Evolutionary conservation across 345 rosid species (phyloP).

Genomic region (Acer saccharum): DNA sequence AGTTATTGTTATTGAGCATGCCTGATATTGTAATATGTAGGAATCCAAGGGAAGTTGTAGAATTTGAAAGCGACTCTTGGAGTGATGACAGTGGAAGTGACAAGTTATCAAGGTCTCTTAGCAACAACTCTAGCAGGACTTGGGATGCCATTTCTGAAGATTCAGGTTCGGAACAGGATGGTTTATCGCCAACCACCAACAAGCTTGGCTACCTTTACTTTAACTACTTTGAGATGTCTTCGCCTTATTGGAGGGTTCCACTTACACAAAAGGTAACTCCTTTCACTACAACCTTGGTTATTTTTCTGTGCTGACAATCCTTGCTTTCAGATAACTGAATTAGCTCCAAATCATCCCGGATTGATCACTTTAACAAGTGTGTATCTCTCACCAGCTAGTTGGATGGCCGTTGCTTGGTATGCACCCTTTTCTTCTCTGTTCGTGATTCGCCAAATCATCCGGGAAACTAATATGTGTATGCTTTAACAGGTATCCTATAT

Average conservation of each 20-base stretch:
- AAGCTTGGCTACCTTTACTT: slow-evolving; percentile 58
- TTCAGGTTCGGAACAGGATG: slow-evolving; percentile 49
- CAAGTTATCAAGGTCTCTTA: slow-evolving; percentile 57
- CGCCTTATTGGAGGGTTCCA: slow-evolving; percentile 68
- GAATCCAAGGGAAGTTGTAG: slow-evolving; percentile 40
- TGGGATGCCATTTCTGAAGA: slow-evolving; percentile 72
- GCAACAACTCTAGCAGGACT: slow-evolving; percentile 57
- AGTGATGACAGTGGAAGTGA: slow-evolving; percentile 67
- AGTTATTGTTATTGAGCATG: neutral
- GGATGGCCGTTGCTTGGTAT: slow-evolving; percentile 97
- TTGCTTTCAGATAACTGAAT: slow-evolving; percentile 47
- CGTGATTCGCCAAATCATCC: neutral
- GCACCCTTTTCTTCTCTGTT: neutral
- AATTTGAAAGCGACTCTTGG: slow-evolving; percentile 60
- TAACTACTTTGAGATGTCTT: slow-evolving; percentile 58
- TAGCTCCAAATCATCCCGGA: slow-evolving; percentile 46
- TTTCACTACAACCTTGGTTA: too few relatives aligned
- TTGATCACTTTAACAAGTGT: slow-evolving; percentile 59
- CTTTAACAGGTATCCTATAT: slow-evolving; percentile 69
- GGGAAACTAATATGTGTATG: neutral
- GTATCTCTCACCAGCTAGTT: slow-evolving; percentile 85
- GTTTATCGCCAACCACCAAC: slow-evolving; percentile 30
- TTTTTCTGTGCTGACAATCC: neutral
- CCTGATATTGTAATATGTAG: slow-evolving; percentile 19
- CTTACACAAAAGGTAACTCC: slow-evolving; percentile 54